phyloP scores from a whole-genome alignment of 1,284 basidiomycete genomes.

The Pterula multifida region DNA sequence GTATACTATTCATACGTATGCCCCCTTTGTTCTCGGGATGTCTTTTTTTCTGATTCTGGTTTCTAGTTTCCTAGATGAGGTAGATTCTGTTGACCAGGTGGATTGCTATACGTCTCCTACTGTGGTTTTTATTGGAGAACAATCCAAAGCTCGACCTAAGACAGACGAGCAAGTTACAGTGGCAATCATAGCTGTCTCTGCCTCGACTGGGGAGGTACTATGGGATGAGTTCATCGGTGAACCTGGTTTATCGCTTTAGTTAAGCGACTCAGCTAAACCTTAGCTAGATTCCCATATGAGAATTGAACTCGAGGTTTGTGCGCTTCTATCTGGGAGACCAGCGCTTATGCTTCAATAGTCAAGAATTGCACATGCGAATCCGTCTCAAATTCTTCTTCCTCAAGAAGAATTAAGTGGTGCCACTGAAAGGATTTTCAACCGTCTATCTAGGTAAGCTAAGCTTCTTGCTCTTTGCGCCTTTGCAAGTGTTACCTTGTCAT shows the following conservation, averaged over 20 bases:
- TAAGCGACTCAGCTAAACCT: conserved; percentile 4
- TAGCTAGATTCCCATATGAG: conserved; percentile 64
- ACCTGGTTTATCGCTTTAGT: neutral
- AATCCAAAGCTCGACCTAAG: conserved; percentile 33
- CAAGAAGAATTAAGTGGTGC: conserved; percentile 49
- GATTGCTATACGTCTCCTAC: conserved; percentile 43
- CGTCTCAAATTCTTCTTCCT: conserved; percentile 74
- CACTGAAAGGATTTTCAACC: conserved; percentile 68
- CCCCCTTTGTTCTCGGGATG: conserved; percentile 10
- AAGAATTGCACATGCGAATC: conserved; percentile 71
- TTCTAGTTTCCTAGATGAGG: conserved; percentile 58
- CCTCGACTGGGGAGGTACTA: conserved; percentile 82
- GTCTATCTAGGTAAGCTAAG: conserved; percentile 47
- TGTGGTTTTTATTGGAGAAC: conserved; percentile 68
- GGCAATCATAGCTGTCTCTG: conserved; percentile 71
- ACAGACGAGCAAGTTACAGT: conserved; percentile 35
- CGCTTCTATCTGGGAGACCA: too few relatives aligned
- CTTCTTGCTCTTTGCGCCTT: neutral
- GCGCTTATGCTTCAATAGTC: too few relatives aligned
- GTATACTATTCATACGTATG: conserved; percentile 85
- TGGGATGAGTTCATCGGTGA: conserved; percentile 86
- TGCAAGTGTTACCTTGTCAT: neutral
- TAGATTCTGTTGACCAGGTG: conserved; percentile 58
- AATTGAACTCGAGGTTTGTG: conserved; percentile 72
- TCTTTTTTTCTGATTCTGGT: conserved; percentile 8